Evolutionary conservation across 1,284 basidiomycete species (phyloP).

Genomic region (Gomphus sp.): DNA sequence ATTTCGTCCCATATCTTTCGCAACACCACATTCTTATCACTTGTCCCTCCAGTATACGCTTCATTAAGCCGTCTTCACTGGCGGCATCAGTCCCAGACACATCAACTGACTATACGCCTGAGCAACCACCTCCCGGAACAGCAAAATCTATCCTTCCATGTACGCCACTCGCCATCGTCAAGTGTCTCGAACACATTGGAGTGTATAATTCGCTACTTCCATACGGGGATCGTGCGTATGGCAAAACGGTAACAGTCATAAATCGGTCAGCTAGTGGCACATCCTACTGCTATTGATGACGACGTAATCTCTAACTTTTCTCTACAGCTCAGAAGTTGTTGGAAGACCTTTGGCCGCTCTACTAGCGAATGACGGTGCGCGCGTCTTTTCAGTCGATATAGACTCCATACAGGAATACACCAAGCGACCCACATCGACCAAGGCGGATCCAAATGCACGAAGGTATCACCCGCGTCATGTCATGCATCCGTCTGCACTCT

Average conservation of each 20-base stretch:
- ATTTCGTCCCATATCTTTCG: slow-evolving; percentile 6
- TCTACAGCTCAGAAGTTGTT: slow-evolving; percentile 83
- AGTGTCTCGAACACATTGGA: slow-evolving; percentile 83
- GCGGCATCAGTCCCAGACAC: slow-evolving; percentile 15
- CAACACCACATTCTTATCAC: not conserved
- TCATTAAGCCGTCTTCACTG: slow-evolving; percentile 58
- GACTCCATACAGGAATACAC: slow-evolving; percentile 92
- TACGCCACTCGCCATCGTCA: slow-evolving; percentile 94
- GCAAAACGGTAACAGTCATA: slow-evolving; percentile 88
- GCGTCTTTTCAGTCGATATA: slow-evolving; percentile 92
- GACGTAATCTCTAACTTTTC: not conserved
- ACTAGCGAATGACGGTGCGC: slow-evolving; percentile 90
- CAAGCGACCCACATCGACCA: slow-evolving; percentile 52
- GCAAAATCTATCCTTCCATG: slow-evolving; percentile 96
- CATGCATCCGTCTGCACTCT: slow-evolving; percentile 55
- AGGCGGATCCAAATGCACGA: slow-evolving; percentile 27
- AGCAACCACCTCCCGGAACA: slow-evolving; percentile 67
- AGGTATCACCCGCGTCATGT: slow-evolving; percentile 80
- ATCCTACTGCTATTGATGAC: not conserved
- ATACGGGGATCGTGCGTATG: slow-evolving; percentile 93
- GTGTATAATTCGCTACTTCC: slow-evolving; percentile 90
- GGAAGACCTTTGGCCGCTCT: slow-evolving; percentile 91
- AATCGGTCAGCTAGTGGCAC: slow-evolving; percentile 58
- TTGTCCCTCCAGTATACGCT: slow-evolving; percentile 53
- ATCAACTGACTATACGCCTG: slow-evolving; percentile 19